A percentile compares a stretch with the other conserved stretches of the same genome.
Evolutionary conservation across 345 rosid genomes (phyloP).

Genomic region (Eucalyptus cladocalyx): DNA sequence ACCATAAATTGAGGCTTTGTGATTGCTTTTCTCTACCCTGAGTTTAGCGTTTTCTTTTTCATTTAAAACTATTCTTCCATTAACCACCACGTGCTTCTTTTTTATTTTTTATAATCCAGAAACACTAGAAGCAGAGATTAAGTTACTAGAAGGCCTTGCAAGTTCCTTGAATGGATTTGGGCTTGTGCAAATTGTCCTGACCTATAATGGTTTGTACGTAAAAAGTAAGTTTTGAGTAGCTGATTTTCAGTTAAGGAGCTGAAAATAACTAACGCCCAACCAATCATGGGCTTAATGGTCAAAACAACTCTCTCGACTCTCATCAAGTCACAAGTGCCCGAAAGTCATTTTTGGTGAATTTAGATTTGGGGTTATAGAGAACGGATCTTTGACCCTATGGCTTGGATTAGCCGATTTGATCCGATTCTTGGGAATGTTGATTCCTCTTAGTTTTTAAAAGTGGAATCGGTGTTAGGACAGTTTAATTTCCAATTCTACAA

Average conservation of each 20-base stretch:
- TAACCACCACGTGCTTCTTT: not conserved
- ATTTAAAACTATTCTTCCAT: not conserved
- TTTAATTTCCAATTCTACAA: no score
- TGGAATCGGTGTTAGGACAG: accelerated
- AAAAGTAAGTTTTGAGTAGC: not conserved
- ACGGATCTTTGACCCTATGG: accelerated
- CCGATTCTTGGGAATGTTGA: accelerated
- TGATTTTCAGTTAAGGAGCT: not conserved
- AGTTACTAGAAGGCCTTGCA: not conserved
- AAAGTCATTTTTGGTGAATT: not conserved
- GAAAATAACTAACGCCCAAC: not conserved
- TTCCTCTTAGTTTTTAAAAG: accelerated
- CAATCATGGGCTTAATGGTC: not conserved
- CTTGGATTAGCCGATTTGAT: accelerated
- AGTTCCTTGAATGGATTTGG: not conserved
- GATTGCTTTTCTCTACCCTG: not conserved
- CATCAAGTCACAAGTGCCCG: not conserved
- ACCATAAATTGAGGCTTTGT: not conserved
- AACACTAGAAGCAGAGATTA: not conserved
- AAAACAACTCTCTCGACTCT: no score
- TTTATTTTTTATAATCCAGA: not conserved
- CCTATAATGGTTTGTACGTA: not conserved
- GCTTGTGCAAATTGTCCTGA: not conserved
- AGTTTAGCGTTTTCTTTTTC: not conserved
- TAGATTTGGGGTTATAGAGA: no score